Conservation (phyloP, 768 basidiomycete species). For the Sarcomyxa edulis region DNA sequence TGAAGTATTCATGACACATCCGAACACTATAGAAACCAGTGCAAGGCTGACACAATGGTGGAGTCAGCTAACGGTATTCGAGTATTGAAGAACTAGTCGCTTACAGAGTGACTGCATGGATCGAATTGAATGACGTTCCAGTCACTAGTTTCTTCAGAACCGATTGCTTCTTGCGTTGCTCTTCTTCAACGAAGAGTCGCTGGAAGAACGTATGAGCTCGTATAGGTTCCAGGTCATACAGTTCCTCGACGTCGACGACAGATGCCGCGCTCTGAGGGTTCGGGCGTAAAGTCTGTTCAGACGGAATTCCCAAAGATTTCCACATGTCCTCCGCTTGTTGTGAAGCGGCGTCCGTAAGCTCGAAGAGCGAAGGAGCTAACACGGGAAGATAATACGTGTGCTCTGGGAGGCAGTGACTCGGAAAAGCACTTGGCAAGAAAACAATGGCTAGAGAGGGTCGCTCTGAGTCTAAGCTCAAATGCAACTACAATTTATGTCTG, state of each 20-base stretch:
- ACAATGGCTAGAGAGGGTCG: constrained; percentile 64
- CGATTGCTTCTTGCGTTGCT: too few species aligned
- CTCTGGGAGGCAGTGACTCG: constrained; percentile 25
- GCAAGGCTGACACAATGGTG: constrained; percentile 54
- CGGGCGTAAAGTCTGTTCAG: constrained; percentile 33
- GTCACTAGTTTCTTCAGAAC: constrained; percentile 26
- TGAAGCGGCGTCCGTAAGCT: constrained; percentile 15
- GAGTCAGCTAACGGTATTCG: constrained; percentile 9
- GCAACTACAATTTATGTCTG: too few species aligned
- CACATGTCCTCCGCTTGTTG: constrained; percentile 35
- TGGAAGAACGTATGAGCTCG: constrained; percentile 41
- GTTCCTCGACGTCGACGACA: constrained; percentile 42
- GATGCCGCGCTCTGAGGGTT: constrained; percentile 23
- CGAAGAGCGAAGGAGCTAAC: constrained; percentile 25
- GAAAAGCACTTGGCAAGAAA: constrained; percentile 45
- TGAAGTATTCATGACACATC: constrained; percentile 46
- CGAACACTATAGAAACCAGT: constrained; percentile 65
- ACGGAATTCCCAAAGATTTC: constrained; percentile 37
- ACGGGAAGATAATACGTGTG: constrained; percentile 58
- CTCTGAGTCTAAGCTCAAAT: too few species aligned
- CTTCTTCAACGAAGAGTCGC: constrained; percentile 36
- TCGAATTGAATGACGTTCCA: constrained; percentile 44
- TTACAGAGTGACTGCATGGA: constrained; percentile 65
- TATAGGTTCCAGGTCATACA: constrained; percentile 35
- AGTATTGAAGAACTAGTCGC: constrained; percentile 17